These are phyloP conservation scores for Kurtzmaniella cleridarum DNA, from an alignment of 805 yeast genomes.

Conservation along the genomic window DNA sequence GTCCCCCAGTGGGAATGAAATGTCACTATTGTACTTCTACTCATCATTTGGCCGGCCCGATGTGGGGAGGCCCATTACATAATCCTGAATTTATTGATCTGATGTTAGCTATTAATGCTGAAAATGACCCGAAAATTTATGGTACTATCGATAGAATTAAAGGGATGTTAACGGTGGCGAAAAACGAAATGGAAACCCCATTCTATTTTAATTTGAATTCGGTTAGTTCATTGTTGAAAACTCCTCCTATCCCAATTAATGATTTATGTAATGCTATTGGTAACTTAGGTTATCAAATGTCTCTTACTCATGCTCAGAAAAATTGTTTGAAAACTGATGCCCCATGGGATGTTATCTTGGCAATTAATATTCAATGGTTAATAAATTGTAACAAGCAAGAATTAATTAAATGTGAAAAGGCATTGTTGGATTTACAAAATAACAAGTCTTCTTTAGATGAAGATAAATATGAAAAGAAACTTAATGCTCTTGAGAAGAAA, in stretches of 20 bases:
- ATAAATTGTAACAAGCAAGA: conserved; percentile 23
- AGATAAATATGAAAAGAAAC: conserved; percentile 8
- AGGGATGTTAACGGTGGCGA: conserved; percentile 89
- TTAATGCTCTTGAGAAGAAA: conserved; percentile 8
- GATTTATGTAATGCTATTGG: conserved; percentile 75
- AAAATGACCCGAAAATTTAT: conserved; percentile 52
- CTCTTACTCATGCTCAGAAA: conserved; percentile 84
- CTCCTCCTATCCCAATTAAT: conserved; percentile 78
- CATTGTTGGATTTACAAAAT: conserved; percentile 5
- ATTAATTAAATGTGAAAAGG: conserved; percentile 14
- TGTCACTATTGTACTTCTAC: conserved; percentile 70
- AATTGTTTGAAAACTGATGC: conserved; percentile 89
- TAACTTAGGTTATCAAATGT: conserved; percentile 74
- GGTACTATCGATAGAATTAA: conserved; percentile 79
- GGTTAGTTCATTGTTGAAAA: conserved; percentile 67
- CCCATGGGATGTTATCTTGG: conserved; percentile 75
- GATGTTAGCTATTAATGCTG: conserved; percentile 50
- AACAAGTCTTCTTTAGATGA: conserved; percentile 8
- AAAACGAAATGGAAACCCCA: conserved; percentile 58
- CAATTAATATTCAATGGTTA: conserved; percentile 60
- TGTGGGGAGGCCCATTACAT: conserved; percentile 88
- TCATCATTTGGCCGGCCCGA: conserved; percentile 87
- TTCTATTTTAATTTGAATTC: conserved; percentile 82
- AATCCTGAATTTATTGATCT: conserved; percentile 59
- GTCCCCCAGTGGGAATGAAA: conserved; percentile 52